phyloP scores from a whole-genome alignment of 2,329 filamentous ascomycete species.

The Penicillium thymicola region DNA sequence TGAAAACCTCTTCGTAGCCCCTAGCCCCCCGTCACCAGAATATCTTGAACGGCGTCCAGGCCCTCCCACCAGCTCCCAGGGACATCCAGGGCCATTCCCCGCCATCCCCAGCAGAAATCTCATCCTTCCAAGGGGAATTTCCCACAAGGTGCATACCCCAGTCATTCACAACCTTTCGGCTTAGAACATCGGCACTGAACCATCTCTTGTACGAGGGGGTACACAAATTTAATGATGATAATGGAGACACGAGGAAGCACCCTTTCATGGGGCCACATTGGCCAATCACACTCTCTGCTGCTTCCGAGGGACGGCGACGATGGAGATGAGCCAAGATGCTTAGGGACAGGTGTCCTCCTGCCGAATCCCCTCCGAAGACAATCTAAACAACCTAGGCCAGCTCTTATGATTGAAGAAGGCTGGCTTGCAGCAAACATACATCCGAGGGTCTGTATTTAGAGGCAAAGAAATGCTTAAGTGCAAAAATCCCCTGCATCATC shows the following conservation, averaged over 20 bases:
- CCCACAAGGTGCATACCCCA: no score
- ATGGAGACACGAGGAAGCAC: background rate
- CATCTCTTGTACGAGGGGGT: no score
- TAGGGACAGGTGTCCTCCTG: conserved; percentile 23
- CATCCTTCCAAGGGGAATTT: no score
- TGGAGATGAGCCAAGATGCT: conserved; percentile 35
- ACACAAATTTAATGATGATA: no score
- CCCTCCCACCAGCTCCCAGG: no score
- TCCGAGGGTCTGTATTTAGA: conserved; percentile 8
- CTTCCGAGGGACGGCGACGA: conserved; percentile 44
- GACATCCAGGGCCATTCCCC: no score
- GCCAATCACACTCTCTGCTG: background rate
- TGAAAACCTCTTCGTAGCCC: no score
- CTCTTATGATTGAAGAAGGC: background rate
- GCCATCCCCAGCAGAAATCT: no score
- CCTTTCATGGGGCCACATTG: background rate
- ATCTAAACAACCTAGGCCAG: conserved; percentile 12
- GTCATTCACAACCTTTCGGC: no score
- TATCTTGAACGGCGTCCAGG: no score
- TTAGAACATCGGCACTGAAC: no score
- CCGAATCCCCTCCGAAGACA: conserved; percentile 24
- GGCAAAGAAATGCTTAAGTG: conserved; percentile 15
- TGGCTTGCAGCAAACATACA: background rate
- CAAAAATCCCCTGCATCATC: conserved; percentile 18
- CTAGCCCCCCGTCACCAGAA: no score